Percentiles rank a stretch among this genome's conserved stretches.
Evolutionary conservation across 139 green algal genomes (phyloP).

Genomic region (Chlamydomonas sp.): DNA sequence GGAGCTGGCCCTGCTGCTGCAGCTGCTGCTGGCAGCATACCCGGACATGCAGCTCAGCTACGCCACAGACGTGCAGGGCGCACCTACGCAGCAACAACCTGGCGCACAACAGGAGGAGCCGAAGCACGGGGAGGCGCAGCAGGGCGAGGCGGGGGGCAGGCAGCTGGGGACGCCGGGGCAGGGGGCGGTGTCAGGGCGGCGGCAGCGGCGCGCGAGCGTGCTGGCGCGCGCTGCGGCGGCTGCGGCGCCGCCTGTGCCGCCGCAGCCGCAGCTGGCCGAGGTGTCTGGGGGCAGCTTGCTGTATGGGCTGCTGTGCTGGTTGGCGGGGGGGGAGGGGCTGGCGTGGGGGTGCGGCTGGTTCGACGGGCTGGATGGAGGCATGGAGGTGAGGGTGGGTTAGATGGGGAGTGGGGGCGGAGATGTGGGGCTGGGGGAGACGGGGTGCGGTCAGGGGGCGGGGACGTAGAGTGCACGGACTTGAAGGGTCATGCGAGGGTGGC

Average conservation of each 20-base stretch:
- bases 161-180: neutral
- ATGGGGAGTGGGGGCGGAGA: neutral
- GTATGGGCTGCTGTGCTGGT: neutral
- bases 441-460: too few species aligned
- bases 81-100: too few species aligned
- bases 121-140: neutral
- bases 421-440: neutral
- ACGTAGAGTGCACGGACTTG: too few species aligned
- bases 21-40: slow-evolving; percentile 56
- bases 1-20: slow-evolving; percentile 70
- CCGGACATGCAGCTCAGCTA: slow-evolving; percentile 31
- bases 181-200: too few species aligned
- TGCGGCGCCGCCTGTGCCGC: neutral
- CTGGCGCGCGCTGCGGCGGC: neutral
- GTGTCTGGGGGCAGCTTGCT: slow-evolving; percentile 2
- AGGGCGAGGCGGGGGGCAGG: neutral
- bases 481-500: too few species aligned
- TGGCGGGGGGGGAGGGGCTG: neutral
- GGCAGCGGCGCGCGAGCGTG: too few species aligned
- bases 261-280: slow-evolving; percentile 3
- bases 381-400: slow-evolving; percentile 21
- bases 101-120: too few species aligned
- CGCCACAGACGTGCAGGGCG: neutral
- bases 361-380: slow-evolving; percentile 14
- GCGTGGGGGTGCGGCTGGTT: slow-evolving; percentile 26